Base-by-base conservation (phyloP, 2,329 filamentous ascomycete genomes). In the Colletotrichum spinosum region DNA sequence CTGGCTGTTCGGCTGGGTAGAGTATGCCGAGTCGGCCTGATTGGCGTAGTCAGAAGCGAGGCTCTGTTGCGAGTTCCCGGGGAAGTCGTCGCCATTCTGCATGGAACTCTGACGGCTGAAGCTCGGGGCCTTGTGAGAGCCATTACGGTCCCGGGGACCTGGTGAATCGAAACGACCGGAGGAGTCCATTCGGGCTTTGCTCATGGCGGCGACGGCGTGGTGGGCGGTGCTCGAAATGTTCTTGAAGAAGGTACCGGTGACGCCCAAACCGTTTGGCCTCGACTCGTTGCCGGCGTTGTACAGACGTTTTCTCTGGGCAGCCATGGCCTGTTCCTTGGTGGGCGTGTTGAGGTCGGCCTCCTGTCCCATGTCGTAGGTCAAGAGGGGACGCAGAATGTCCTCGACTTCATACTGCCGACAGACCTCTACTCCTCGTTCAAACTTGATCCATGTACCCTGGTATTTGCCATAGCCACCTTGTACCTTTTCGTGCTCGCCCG, bases 391-490 rank as follows among this genome's bases (percentile, higher is more conserved):
- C 52, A 96, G 80, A 6, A 93, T 72, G 69, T 95, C 92, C 76
- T 95, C 92, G 38, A 96, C 92, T 10, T 86, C 88, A 70, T 91
- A 91, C 69, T 90, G 88, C 46, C 92, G 89, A 78, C 96, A 98
- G 72, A 99, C 95, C 74, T 97, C 93, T 50, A 97, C 86, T 2
- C 95, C 96, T 67, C 95, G 89, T 54, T 95, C 92, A 74, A 97
- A 98, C 74, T 92, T 93, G 74, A 99, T 97, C 96, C 96, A 99
- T 2, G 96, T 99, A 60, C 96, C 96, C 81, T 99, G 96, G 74
- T 99, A 99, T 82, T 98, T 98, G 69, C 96, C 96, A 74, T 99
- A 99, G 6, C 96, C 96, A 39, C 96, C 96, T 77, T 99, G 96
- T 3, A 99, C 95, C 79, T 99, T 99, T 78, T 99, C 96, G 78